Conservation (phyloP, 2,329 filamentous ascomycete species). For the Xylaria sp. region DNA sequence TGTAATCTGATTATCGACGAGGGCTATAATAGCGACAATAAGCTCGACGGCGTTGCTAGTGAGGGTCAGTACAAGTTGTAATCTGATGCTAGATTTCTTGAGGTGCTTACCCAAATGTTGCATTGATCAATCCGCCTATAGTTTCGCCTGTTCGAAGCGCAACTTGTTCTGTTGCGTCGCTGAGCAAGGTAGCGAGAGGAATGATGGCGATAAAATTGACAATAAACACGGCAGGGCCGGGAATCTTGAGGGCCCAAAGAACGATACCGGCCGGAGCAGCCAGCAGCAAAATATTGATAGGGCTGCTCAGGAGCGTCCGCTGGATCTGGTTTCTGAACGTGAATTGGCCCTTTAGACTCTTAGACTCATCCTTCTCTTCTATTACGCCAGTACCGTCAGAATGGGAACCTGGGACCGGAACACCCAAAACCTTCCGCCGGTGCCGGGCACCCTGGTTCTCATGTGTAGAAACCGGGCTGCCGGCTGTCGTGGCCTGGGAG, state of each 20-base stretch:
- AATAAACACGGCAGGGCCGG: conserved; percentile 70
- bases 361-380: conserved; percentile 49
- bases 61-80: conserved; percentile 24
- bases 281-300: conserved; percentile 85
- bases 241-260: conserved; percentile 70
- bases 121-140: conserved; percentile 88
- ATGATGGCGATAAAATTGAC: conserved; percentile 96
- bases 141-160: conserved; percentile 85
- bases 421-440: conserved; percentile 29
- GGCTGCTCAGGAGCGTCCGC: conserved; percentile 81
- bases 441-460: conserved; percentile 12
- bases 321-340: conserved; percentile 74
- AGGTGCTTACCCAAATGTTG: conserved; percentile 79
- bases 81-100: neutral
- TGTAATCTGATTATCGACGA: conserved; percentile 76
- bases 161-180: conserved; percentile 91
- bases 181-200: conserved; percentile 85
- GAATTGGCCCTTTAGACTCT: conserved; percentile 65
- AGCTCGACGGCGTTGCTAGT: conserved; percentile 83
- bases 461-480: conserved; percentile 21
- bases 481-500: conserved; percentile 33
- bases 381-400: conserved; percentile 37
- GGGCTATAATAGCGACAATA: conserved; percentile 87
- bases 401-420: conserved; percentile 6
- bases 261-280: conserved; percentile 84